A percentile compares a stretch with the other conserved stretches of the same genome.
phyloP scores from a whole-genome alignment of 345 rosid species.

The Syzygium jambos region DNA sequence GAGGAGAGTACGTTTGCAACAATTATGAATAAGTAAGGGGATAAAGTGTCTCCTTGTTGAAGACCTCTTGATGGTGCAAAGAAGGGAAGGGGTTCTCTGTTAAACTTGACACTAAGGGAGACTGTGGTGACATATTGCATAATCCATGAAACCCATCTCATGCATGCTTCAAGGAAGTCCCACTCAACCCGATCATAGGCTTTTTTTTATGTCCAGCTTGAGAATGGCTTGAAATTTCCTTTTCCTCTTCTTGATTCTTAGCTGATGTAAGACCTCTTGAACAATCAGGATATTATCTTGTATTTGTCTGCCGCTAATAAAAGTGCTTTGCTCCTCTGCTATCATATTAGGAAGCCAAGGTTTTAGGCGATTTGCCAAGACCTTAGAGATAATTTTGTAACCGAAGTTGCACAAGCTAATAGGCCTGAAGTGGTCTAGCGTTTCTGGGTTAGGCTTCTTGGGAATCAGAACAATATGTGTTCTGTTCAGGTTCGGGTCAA shows the following conservation, averaged over 20 bases:
- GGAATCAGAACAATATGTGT: not conserved
- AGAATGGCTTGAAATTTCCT: not conserved
- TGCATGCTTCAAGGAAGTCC: not conserved
- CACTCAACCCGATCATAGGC: not conserved
- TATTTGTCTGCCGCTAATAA: not conserved
- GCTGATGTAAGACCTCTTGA: not conserved
- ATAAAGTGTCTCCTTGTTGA: not conserved
- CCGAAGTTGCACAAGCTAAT: not conserved
- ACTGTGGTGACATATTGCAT: rapidly evolving
- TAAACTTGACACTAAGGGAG: not conserved
- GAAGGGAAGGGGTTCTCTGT: not conserved
- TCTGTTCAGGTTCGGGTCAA: not conserved
- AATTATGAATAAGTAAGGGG: not conserved
- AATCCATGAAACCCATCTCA: not conserved
- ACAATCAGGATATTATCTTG: not conserved
- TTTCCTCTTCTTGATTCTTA: not conserved
- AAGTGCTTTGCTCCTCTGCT: not conserved
- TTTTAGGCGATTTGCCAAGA: not conserved
- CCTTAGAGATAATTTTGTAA: not conserved
- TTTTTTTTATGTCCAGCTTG: not conserved
- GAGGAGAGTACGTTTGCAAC: not conserved
- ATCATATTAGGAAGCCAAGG: not conserved
- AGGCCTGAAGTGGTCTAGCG: not conserved
- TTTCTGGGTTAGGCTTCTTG: not conserved
- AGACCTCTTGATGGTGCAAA: not conserved